These are phyloP conservation scores for Rosellinia necatrix DNA, from an alignment of 2,329 filamentous ascomycete species.

Conservation along the genomic window DNA sequence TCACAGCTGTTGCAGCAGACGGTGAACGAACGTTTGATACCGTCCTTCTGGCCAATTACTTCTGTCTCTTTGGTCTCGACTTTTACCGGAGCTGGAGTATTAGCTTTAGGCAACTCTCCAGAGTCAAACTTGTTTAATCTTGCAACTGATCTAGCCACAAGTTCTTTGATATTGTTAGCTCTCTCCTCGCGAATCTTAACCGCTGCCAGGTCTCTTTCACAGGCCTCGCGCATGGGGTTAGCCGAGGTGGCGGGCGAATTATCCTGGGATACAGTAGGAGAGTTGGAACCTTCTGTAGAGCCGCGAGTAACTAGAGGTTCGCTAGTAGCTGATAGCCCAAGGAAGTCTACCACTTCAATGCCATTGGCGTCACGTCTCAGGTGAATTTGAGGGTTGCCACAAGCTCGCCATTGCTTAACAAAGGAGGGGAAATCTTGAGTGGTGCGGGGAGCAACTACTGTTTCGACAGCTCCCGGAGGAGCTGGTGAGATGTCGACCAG, in stretches of 20 bases:
- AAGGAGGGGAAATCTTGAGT: constrained; percentile 36
- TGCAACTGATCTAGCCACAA: not conserved
- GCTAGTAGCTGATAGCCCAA: constrained; percentile 17
- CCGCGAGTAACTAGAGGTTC: constrained; percentile 27
- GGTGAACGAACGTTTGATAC: constrained; percentile 61
- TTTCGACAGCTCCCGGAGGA: constrained; percentile 25
- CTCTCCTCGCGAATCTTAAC: not conserved
- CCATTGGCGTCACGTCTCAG: constrained; percentile 33
- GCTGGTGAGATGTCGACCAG: constrained; percentile 11
- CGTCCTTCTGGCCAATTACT: constrained; percentile 9
- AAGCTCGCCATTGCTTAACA: constrained; percentile 35
- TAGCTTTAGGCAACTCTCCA: not conserved
- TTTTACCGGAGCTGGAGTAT: constrained; percentile 3
- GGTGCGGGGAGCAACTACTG: constrained; percentile 34
- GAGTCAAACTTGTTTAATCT: not conserved
- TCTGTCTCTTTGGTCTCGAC: constrained; percentile 3
- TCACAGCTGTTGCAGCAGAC: constrained; percentile 96
- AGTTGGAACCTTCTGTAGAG: constrained; percentile 9
- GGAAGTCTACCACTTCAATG: constrained; percentile 37
- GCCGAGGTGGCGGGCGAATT: constrained; percentile 21
- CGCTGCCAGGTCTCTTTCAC: constrained; percentile 1
- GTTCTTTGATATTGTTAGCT: not conserved
- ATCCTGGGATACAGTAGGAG: constrained; percentile 22
- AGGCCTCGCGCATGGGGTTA: constrained; percentile 19
- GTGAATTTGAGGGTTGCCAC: constrained; percentile 37